These are phyloP conservation scores for Marasmius tenuissimus DNA, from an alignment of 1,284 basidiomycete species.

Conservation along the genomic window DNA sequence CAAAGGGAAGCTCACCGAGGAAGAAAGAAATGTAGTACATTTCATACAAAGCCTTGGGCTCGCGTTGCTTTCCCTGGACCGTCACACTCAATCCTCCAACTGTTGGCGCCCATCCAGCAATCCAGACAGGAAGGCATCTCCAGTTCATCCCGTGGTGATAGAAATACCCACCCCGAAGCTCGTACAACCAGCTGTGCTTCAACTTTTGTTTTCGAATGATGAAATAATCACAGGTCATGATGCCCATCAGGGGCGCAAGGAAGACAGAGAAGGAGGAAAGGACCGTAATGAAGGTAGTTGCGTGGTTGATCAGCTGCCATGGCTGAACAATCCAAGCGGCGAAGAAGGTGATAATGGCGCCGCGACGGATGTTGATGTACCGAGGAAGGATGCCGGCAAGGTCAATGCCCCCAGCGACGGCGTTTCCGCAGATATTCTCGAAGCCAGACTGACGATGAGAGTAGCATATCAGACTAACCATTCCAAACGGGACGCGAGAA, in stretches of 20 bases:
- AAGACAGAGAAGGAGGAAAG: constrained; percentile 21
- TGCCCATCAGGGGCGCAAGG: constrained; percentile 18
- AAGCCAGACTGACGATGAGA: constrained; percentile 10
- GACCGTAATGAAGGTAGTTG: constrained; percentile 18
- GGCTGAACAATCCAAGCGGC: constrained; percentile 17
- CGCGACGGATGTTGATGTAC: constrained; percentile 23
- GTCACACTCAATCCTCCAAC: constrained; percentile 13
- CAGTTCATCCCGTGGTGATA: constrained; percentile 12
- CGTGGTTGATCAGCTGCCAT: constrained; percentile 19
- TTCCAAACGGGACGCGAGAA: not conserved
- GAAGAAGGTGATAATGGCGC: constrained; percentile 21
- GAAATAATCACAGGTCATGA: constrained; percentile 16
- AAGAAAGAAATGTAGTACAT: constrained; percentile 19
- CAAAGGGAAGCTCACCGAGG: constrained; percentile 6
- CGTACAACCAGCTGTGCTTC: constrained; percentile 11
- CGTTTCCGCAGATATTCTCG: constrained; percentile 18
- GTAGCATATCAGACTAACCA: not conserved
- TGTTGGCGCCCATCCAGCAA: constrained; percentile 17
- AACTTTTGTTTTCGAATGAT: constrained; percentile 13
- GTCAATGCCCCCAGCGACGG: constrained; percentile 18
- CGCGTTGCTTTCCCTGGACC: not conserved
- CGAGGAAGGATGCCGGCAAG: constrained; percentile 18
- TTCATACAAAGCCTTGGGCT: constrained; percentile 10
- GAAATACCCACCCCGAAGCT: constrained; percentile 9
- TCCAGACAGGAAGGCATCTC: constrained; percentile 14